Base-by-base conservation (phyloP, 2,329 filamentous ascomycete species). In the Dactylellina sp. region DNA sequence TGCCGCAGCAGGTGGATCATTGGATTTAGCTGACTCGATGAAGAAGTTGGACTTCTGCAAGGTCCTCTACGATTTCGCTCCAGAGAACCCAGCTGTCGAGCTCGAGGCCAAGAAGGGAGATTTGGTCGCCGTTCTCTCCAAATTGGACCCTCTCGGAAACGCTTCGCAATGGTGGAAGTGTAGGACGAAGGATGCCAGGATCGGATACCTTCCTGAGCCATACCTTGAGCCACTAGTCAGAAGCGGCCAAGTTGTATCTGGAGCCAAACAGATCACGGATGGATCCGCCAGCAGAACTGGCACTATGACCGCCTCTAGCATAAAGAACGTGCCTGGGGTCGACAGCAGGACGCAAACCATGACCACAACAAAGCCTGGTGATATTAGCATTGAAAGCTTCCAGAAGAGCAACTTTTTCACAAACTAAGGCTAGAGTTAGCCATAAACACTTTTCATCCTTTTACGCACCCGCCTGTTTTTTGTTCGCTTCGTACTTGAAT, bases 91-190 rank as follows among this genome's bases (percentile, higher is more conserved):
- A 81, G 82, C 82, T 66, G 88, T 98, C 77, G 96, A 99, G 79
- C 86, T 99, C 12, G 89, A 91, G 37, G 94, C 96, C 22, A 93
- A 91, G 83, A 97, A 97, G 84, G 94, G 94, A 71, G 95, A 99
- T 78, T 88, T 98, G 60, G 93, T 99, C 14, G 95, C 95, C 24
- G 93, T 99, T 0, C 86, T 99, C 62, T 90, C 89, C 83, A 97
- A 97, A 83, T 91, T 88, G 16, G 95, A 99, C 79, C 95, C 95
- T 0, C 87, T 94, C 79, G 95, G 95, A 46, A 93, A 95, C 78
- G 88, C 92, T 2, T 95, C 91, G 59, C 94, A 99, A 80, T 99
- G 95, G 95, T 99, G 95, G 95, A 89, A 90, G 77, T 99, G 96
- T 82, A 87, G 95, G 63, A 91, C 94, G 12, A 87, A 95, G 74